Evolutionary conservation across 2,329 filamentous ascomycete species (phyloP), one percentile per base, ranked within the genome.

Genomic region (Chrysoporthe cubensis): DNA sequence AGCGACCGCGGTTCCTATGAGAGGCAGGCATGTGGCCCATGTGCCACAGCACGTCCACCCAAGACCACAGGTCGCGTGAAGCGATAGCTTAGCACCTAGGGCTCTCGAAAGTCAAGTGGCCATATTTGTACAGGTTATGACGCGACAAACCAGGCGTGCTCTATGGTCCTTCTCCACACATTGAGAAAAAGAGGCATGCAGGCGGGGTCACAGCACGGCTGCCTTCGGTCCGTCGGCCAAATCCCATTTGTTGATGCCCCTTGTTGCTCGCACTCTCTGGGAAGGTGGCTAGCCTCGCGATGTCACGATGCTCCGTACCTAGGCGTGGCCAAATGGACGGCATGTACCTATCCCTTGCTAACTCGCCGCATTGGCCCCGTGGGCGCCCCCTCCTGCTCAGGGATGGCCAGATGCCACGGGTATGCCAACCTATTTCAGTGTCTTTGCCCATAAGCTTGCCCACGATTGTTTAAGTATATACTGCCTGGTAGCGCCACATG

Each of bases 221-320:
- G 11, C n/a, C 43, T 16, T 34, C 34, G 42, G 14, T 9, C 44
- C 48, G n/a, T 67, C 57, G 56, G 61, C 48, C 65, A 58, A 56
- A 63, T 56, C 64, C 52, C 56, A 64, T 60, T 60, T 40, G 61
- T 32, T 37, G 43, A 11, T 21, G 16, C 42, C 61, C 60, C 65
- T 61, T 46, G 65, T 50, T 52, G 65, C 61, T 48, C 43, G 57
- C 58, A 44, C 65, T 21, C 54, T 64, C 57, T 40, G 21, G 46
- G 65, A 69, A 57, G 62, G 65, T 67, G 67, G 52, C 61, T 62
- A 40, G 43, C 50, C 42, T 57, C 50, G 46, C 48, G 42, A 65
- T 62, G 65, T 66, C 68, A 67, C 61, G 68, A 69, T 67, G 46
- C 54, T 59, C 54, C 59, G 65, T 67, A 50, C 34, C 59, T 61